A percentile compares a stretch with the other conserved stretches of the same genome.
Conservation (phyloP, 2,329 filamentous ascomycete genomes). For the Pestalotiopsis sp. region DNA sequence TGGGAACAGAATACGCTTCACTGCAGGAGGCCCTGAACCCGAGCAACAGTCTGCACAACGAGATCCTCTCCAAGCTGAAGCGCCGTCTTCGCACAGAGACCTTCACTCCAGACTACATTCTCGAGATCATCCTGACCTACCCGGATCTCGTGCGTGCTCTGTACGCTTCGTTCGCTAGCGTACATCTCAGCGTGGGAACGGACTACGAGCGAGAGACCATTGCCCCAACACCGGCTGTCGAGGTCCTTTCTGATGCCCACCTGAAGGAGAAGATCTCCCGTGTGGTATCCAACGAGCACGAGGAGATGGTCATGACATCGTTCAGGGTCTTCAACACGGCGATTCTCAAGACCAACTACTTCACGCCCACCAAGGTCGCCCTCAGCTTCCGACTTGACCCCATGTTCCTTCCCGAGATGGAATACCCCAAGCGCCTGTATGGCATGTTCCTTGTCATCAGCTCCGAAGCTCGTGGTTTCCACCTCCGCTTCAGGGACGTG, state of each 20-base stretch:
- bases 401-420: conserved; percentile 81
- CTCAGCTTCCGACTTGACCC: conserved; percentile 94
- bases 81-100: conserved; percentile 92
- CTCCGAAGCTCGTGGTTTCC: conserved; percentile 95
- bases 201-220: conserved; percentile 52
- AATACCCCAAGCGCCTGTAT: conserved; percentile 91
- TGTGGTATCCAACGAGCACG: conserved; percentile 88
- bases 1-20: conserved; percentile 89
- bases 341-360: conserved; percentile 96
- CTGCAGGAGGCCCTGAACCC: conserved; percentile 77
- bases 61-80: conserved; percentile 91
- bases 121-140: conserved; percentile 93
- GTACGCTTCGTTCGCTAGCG: conserved; percentile 88
- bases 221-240: conserved; percentile 55
- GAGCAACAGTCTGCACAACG: conserved; percentile 81
- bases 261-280: conserved; percentile 77
- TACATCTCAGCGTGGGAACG: conserved; percentile 65
- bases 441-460: conserved; percentile 99
- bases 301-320: conserved; percentile 96
- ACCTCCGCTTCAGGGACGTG: conserved; percentile 96
- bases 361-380: conserved; percentile 95
- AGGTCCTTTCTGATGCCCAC: conserved; percentile 73
- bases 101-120: conserved; percentile 96
- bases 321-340: conserved; percentile 95
- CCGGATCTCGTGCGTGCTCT: conserved; percentile 82